These are phyloP conservation scores for Zychaea mexicana DNA, from an alignment of 371 early-diverging fungal species.

Conservation along the genomic window DNA sequence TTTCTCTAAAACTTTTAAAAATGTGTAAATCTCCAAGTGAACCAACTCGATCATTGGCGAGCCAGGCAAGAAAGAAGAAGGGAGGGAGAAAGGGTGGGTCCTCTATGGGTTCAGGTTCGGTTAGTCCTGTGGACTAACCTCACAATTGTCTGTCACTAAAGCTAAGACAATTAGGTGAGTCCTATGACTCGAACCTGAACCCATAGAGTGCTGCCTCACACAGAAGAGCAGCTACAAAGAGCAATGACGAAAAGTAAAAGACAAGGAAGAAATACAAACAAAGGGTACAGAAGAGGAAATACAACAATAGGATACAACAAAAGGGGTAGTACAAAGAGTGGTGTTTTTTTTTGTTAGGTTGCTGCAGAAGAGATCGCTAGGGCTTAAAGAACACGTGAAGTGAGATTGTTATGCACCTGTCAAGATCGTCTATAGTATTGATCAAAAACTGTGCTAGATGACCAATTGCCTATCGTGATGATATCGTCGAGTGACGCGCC, in stretches of 20 bases:
- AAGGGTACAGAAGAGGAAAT: neutral
- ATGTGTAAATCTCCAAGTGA: neutral
- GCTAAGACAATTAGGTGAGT: neutral
- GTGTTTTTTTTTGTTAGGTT: too few relatives aligned
- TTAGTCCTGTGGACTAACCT: neutral
- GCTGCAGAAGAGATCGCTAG: too few relatives aligned
- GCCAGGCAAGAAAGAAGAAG: neutral
- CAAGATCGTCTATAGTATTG: neutral
- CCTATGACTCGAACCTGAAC: neutral
- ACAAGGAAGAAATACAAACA: neutral
- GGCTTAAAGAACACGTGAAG: neutral
- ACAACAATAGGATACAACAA: neutral
- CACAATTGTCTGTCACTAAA: neutral
- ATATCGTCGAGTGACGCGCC: conserved; percentile 9
- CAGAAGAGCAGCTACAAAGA: conserved; percentile 1
- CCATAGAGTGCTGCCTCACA: neutral
- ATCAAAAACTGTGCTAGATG: conserved; percentile 8
- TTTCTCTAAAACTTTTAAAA: neutral
- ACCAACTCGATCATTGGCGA: neutral
- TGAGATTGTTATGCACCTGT: neutral
- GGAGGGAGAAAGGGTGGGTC: neutral
- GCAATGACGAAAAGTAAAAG: too few relatives aligned
- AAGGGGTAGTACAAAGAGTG: too few relatives aligned
- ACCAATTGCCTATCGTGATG: conserved; percentile 14
- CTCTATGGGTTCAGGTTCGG: neutral